A percentile compares a stretch with the other conserved stretches of the same genome.
phyloP scores from a whole-genome alignment of 2,329 filamentous ascomycete genomes.

The Cercospora zeae-maydis region DNA sequence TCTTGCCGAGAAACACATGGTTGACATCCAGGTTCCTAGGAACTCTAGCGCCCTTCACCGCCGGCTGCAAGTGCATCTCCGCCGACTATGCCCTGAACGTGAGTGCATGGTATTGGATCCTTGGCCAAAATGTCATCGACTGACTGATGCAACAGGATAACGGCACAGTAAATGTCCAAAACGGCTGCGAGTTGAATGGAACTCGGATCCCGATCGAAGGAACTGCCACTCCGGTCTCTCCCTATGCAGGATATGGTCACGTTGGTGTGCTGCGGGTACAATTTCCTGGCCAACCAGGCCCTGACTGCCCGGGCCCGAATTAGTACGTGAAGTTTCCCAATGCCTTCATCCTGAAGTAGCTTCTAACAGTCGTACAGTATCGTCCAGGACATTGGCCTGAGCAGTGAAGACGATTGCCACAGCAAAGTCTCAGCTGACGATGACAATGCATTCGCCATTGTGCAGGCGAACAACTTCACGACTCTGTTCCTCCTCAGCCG shows the following conservation, averaged over 20 bases:
- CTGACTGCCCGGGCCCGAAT: slow-evolving; percentile 25
- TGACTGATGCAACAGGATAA: slow-evolving; percentile 13
- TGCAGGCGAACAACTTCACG: slow-evolving; percentile 24
- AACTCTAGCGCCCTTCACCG: slow-evolving; percentile 20
- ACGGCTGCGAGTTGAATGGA: slow-evolving; percentile 20
- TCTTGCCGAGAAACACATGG: neutral
- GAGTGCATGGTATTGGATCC: neutral
- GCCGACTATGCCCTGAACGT: slow-evolving; percentile 23
- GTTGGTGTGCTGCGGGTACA: slow-evolving; percentile 22
- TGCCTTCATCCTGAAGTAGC: neutral
- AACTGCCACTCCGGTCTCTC: slow-evolving; percentile 20
- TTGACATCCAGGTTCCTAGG: neutral
- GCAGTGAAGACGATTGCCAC: neutral
- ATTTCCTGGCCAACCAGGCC: slow-evolving; percentile 22
- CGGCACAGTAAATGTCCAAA: slow-evolving; percentile 24
- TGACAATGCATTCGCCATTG: slow-evolving; percentile 24
- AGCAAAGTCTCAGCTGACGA: slow-evolving; percentile 6
- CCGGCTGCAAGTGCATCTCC: slow-evolving; percentile 23
- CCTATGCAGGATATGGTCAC: slow-evolving; percentile 19
- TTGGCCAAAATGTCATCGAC: neutral
- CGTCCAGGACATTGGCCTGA: slow-evolving; percentile 14
- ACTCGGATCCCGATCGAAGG: slow-evolving; percentile 19
- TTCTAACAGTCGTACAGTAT: neutral
- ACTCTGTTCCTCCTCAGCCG: slow-evolving; percentile 26
- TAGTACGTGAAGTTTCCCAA: slow-evolving; percentile 2